Conservation (phyloP, 768 basidiomycete genomes). For the Lanmaoa pseudosensibilis region DNA sequence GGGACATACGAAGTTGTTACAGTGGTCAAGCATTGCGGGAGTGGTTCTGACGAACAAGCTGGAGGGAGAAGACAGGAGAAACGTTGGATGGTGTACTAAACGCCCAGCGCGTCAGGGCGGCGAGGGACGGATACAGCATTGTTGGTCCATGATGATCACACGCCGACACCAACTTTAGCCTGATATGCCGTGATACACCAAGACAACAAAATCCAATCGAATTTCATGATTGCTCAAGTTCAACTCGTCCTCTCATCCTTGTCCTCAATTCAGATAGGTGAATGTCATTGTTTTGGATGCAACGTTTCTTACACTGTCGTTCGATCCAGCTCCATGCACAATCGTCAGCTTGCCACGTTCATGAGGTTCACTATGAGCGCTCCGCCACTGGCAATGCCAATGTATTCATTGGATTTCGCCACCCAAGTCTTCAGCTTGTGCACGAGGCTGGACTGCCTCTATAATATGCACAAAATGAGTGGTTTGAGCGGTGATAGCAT, state of each 20-base stretch:
- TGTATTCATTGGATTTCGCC: neutral
- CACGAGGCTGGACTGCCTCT: neutral
- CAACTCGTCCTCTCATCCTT: neutral
- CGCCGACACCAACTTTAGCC: neutral
- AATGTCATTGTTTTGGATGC: neutral
- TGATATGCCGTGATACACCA: neutral
- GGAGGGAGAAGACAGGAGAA: neutral
- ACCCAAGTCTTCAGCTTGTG: neutral
- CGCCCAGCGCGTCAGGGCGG: conserved; percentile 1
- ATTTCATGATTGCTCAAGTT: neutral
- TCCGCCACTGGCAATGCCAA: neutral
- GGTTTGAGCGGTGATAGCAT: neutral
- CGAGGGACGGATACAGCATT: neutral
- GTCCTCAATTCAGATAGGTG: neutral
- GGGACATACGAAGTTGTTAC: conserved; percentile 2
- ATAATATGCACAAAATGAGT: neutral
- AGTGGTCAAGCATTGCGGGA: neutral
- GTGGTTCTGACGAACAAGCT: neutral
- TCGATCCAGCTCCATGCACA: neutral
- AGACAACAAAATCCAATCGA: neutral
- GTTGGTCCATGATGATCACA: conserved; percentile 8
- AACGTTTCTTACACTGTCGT: neutral
- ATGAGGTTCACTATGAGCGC: no score
- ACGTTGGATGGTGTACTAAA: neutral
- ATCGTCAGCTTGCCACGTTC: neutral